Evolutionary conservation across 257 asterid genomes (phyloP).

Genomic region (Gentiana dahurica): DNA sequence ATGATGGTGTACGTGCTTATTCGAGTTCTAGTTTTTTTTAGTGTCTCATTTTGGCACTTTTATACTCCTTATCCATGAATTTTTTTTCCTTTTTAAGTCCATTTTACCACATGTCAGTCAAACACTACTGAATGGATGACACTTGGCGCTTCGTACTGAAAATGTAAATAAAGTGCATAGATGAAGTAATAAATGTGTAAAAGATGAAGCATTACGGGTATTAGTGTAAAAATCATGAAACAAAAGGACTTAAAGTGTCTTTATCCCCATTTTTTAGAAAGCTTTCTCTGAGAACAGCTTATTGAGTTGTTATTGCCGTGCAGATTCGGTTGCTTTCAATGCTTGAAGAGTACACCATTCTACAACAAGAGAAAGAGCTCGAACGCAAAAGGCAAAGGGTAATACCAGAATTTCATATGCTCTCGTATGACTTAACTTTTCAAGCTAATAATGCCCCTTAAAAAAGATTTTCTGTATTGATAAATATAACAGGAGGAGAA

Average conservation of each 20-base stretch:
- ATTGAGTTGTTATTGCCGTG: constrained; percentile 9
- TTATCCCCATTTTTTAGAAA: constrained; percentile 1
- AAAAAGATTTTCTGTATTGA: background rate
- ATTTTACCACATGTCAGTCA: background rate
- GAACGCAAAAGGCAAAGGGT: constrained; percentile 92
- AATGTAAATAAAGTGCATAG: no score
- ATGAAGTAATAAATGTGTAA: no score
- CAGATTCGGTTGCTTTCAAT: constrained; percentile 77
- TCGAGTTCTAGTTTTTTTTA: background rate
- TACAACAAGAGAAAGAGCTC: constrained; percentile 78
- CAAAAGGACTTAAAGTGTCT: background rate
- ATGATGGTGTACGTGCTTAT: constrained; percentile 72
- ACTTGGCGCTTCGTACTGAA: no score
- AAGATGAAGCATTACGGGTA: no score
- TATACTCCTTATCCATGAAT: no score
- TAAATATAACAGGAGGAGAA: constrained; percentile 58
- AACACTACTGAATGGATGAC: no score
- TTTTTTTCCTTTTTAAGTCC: background rate
- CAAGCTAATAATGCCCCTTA: background rate
- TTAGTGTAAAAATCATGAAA: no score
- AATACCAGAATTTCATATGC: constrained; percentile 4
- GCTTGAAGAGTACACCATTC: constrained; percentile 64
- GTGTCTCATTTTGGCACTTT: background rate
- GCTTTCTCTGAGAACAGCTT: background rate
- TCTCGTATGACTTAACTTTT: constrained; percentile 1